Conservation (phyloP, 331 rosid species). For the Telfairia occidentalis region DNA sequence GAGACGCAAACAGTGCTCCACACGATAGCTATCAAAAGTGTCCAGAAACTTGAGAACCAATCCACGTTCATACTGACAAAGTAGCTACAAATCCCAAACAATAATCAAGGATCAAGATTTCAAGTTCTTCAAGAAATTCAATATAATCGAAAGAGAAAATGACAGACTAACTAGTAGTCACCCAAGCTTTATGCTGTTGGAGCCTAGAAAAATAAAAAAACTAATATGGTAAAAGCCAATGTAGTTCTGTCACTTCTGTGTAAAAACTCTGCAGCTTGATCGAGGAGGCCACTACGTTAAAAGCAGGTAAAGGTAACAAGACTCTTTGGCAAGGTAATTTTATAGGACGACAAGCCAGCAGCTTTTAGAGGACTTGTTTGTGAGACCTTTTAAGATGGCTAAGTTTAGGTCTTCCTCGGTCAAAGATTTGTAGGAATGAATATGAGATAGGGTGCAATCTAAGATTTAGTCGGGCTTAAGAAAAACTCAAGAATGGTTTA, state of each 20-base stretch:
- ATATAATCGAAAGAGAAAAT: not conserved
- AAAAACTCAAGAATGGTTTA: not conserved
- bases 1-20: conserved; percentile 79
- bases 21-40: conserved; percentile 83
- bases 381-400: not conserved
- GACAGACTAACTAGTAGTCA: not conserved
- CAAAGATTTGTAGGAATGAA: not conserved
- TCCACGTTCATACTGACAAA: conserved; percentile 70
- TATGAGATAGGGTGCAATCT: not conserved
- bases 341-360: not conserved
- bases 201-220: not conserved
- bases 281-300: not conserved
- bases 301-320: not conserved
- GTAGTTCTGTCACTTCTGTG: not conserved
- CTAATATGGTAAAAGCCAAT: not conserved
- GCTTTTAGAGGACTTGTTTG: not conserved
- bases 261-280: not conserved
- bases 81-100: conserved; percentile 43
- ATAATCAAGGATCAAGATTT: not conserved
- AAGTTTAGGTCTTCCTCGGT: not conserved
- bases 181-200: not conserved
- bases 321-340: not conserved
- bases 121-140: conserved; percentile 19
- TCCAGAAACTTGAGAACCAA: conserved; percentile 91
- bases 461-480: not conserved